Evolutionary conservation across 2,329 filamentous ascomycete species (phyloP).

Genomic region (Fusarium subglutinans): DNA sequence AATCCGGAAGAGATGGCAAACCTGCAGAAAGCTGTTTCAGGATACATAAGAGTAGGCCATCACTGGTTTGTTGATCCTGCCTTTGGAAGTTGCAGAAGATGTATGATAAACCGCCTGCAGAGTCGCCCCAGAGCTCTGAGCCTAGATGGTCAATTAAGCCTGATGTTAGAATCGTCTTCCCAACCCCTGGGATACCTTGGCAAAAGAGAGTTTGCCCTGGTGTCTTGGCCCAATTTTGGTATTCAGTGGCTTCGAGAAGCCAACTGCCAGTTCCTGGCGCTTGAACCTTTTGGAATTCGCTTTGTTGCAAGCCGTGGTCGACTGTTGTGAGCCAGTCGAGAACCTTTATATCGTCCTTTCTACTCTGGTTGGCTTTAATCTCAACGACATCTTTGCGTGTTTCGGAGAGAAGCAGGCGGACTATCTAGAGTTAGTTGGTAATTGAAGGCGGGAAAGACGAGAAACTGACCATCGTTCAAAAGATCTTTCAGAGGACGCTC

Average conservation of each 20-base stretch:
- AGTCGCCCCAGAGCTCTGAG: not conserved
- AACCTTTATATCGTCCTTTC: not conserved
- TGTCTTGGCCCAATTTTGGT: not conserved
- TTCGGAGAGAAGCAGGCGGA: rapidly evolving
- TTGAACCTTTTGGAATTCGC: not conserved
- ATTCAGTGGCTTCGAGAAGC: rapidly evolving
- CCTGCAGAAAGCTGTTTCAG: not conserved
- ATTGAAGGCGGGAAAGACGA: rapidly evolving
- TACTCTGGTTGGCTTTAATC: rapidly evolving
- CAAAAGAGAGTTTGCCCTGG: not conserved
- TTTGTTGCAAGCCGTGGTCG: not conserved
- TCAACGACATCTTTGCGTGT: not conserved
- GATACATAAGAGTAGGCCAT: not conserved
- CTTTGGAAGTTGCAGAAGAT: not conserved
- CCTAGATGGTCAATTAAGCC: not conserved
- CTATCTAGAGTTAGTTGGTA: rapidly evolving
- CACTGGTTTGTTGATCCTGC: not conserved
- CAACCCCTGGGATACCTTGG: not conserved
- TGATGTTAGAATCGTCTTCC: rapidly evolving
- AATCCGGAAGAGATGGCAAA: rapidly evolving
- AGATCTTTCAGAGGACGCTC: not conserved
- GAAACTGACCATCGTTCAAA: rapidly evolving
- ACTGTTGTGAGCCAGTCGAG: not conserved
- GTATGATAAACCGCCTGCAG: not conserved
- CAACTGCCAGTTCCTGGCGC: not conserved